Conservation (phyloP, 148 eudicot species). For the Amaranthus hypochondriacus region DNA sequence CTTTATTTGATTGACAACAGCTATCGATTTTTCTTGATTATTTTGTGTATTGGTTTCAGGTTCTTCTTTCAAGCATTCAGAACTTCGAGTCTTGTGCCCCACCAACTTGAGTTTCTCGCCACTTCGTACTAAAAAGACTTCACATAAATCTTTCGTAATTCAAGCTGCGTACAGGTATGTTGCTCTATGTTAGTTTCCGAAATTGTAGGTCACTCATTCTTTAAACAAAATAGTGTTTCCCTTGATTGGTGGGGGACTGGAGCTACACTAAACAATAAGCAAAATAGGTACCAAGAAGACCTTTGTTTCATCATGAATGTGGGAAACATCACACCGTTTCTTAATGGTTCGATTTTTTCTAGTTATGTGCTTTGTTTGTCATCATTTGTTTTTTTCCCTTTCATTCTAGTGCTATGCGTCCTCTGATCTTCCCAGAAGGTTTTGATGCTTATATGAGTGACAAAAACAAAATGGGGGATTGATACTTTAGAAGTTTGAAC, state of each 20-base stretch:
- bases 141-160: constrained; percentile 44
- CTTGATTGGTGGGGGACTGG: neutral
- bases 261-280: neutral
- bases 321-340: neutral
- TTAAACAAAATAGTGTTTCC: neutral
- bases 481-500: neutral
- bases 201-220: neutral
- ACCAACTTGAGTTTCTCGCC: constrained; percentile 39
- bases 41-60: constrained; percentile 23
- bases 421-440: neutral
- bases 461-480: neutral
- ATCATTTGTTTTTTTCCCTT: neutral
- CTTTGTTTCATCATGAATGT: neutral
- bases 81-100: constrained; percentile 39
- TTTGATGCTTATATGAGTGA: neutral
- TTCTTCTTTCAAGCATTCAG: constrained; percentile 42
- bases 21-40: constrained; percentile 1
- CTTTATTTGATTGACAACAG: no score
- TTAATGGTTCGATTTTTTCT: neutral
- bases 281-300: neutral
- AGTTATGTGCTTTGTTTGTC: neutral
- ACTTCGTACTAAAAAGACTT: constrained; percentile 26
- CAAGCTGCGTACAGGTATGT: constrained; percentile 68
- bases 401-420: neutral
- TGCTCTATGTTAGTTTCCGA: neutral